phyloP scores from a whole-genome alignment of 441 rosid genomes.

The Geranium incanum region DNA sequence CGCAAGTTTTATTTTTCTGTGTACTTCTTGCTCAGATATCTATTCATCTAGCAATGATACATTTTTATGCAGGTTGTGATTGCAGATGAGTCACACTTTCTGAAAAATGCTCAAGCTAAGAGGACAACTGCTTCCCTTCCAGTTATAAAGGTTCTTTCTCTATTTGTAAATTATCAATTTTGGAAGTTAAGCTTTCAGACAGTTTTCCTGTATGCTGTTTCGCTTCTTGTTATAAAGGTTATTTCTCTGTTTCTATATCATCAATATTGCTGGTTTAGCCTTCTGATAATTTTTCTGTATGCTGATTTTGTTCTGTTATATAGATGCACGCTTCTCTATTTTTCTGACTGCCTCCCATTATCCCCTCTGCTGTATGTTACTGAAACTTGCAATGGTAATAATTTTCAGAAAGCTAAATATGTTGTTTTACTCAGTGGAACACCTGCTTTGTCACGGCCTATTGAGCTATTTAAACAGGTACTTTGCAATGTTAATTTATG shows the following conservation, averaged over 20 bases:
- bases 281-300: no score
- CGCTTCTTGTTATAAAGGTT: background rate
- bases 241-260: constrained; percentile 14
- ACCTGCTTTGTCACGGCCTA: constrained; percentile 95
- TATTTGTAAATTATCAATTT: constrained; percentile 6
- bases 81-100: constrained; percentile 94
- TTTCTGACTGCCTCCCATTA: background rate
- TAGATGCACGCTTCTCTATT: constrained; percentile 16
- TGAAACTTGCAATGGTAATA: constrained; percentile 16
- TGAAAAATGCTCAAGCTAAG: constrained; percentile 96
- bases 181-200: no score
- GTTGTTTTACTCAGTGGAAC: constrained; percentile 88
- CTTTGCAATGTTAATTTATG: background rate
- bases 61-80: constrained; percentile 67
- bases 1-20: background rate
- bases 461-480: constrained; percentile 93
- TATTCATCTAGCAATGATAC: constrained; percentile 22
- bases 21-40: constrained; percentile 10
- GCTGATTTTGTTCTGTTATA: no score
- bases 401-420: constrained; percentile 77
- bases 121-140: constrained; percentile 82
- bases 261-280: no score
- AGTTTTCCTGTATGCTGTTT: no score
- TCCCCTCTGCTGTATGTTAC: background rate
- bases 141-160: constrained; percentile 60